Conservation (phyloP, 345 rosid species). For the Turritis glabra region DNA sequence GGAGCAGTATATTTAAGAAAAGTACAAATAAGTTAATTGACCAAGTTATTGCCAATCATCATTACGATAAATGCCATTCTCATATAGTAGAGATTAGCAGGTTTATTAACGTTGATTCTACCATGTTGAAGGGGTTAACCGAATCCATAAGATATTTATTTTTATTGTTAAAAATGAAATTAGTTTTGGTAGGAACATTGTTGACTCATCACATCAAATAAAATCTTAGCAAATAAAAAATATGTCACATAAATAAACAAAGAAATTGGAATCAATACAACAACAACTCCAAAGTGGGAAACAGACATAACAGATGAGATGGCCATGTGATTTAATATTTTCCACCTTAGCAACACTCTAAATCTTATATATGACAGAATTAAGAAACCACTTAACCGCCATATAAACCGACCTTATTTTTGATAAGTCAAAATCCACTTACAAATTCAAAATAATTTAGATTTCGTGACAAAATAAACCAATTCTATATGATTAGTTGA, state of each 20-base stretch:
- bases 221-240: conserved; percentile 7
- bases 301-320: conserved; percentile 29
- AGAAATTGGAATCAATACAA: conserved; percentile 26
- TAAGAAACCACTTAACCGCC: conserved; percentile 16
- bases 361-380: not conserved
- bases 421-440: not conserved
- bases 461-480: too few species aligned
- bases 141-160: too few species aligned
- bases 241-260: conserved; percentile 18
- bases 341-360: conserved; percentile 16
- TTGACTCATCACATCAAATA: conserved; percentile 14
- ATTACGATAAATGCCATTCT: too few species aligned
- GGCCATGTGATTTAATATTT: conserved; percentile 36
- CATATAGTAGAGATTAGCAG: too few species aligned
- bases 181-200: conserved; percentile 11
- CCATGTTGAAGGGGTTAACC: too few species aligned
- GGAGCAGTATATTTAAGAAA: too few species aligned
- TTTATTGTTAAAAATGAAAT: not conserved
- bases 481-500: too few species aligned
- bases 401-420: conserved; percentile 5
- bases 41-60: too few species aligned
- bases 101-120: too few species aligned
- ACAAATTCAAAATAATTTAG: not conserved
- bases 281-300: conserved; percentile 39
- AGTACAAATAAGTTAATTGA: too few species aligned